Conservation (phyloP, 257 asterid genomes). For the Gardenia jasminoides region DNA sequence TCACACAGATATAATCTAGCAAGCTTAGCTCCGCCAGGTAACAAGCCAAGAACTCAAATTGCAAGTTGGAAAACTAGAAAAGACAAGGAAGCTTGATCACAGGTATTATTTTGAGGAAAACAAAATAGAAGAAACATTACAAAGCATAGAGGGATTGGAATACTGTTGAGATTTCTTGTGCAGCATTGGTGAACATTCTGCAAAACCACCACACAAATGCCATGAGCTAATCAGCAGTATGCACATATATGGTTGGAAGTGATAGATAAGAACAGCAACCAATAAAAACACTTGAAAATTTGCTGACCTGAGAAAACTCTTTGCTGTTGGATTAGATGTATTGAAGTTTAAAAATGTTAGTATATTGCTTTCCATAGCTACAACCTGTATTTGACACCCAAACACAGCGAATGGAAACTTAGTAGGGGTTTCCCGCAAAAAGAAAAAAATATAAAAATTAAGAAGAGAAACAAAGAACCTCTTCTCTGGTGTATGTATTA, state of each 20-base stretch:
- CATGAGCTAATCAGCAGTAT: neutral
- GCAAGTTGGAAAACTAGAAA: constrained; percentile 45
- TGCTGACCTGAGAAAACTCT: constrained; percentile 70
- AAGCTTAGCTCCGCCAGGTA: constrained; percentile 83
- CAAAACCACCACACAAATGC: constrained; percentile 23
- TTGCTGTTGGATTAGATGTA: constrained; percentile 68
- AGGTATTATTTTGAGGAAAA: neutral
- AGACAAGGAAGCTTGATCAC: constrained; percentile 12
- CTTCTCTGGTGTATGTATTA: constrained; percentile 73
- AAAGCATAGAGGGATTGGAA: constrained; percentile 17
- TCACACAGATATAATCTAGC: constrained; percentile 56
- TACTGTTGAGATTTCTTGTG: constrained; percentile 57
- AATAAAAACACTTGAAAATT: neutral
- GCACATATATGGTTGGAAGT: neutral
- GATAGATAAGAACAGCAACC: neutral
- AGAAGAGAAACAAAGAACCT: constrained; percentile 43
- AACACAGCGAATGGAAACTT: neutral
- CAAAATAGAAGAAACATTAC: neutral
- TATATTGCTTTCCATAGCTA: constrained; percentile 64
- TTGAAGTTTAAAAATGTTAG: constrained; percentile 60
- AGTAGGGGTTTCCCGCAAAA: neutral
- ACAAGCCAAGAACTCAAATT: constrained; percentile 58
- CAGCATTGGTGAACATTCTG: constrained; percentile 65
- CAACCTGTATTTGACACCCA: constrained; percentile 39
- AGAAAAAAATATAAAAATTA: neutral